These are phyloP conservation scores for Cicer pinnatifidum DNA, from an alignment of 306 rosid genomes.

Conservation along the genomic window DNA sequence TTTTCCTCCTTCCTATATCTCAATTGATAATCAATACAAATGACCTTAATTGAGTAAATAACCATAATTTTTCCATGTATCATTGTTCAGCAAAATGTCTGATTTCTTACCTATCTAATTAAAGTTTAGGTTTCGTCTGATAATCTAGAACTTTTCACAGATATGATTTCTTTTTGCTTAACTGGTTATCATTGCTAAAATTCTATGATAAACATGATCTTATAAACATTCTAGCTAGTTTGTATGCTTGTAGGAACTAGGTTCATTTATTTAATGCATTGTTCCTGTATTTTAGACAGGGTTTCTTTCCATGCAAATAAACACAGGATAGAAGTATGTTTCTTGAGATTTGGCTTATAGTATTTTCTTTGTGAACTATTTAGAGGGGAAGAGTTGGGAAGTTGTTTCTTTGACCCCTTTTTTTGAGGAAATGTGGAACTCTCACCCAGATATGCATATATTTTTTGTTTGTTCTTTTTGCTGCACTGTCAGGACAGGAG, in stretches of 20 bases:
- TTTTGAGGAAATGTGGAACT: background rate
- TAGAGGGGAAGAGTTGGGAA: background rate
- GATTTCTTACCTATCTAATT: background rate
- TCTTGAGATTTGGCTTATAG: conserved; percentile 16
- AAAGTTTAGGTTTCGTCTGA: too few relatives aligned
- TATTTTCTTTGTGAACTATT: conserved; percentile 1
- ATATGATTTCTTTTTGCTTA: conserved; percentile 26
- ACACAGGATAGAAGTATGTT: background rate
- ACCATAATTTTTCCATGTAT: background rate
- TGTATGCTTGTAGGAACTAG: conserved; percentile 2
- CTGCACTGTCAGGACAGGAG: background rate
- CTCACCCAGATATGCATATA: background rate
- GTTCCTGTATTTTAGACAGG: conserved; percentile 10
- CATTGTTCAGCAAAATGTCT: background rate
- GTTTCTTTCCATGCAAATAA: conserved; percentile 4
- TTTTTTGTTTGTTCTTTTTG: background rate
- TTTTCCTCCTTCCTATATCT: background rate
- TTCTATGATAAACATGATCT: background rate
- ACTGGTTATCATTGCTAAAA: background rate
- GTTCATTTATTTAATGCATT: conserved; percentile 27
- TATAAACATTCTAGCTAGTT: conserved; percentile 12
- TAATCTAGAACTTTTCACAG: background rate
- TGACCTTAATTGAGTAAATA: background rate
- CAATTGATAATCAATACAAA: conserved; percentile 10
- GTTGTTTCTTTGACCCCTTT: background rate